A percentile compares a stretch with the other conserved stretches of the same genome.
phyloP scores from a whole-genome alignment of 2,329 filamentous ascomycete genomes.

The Aspergillus pseudoglaucus region DNA sequence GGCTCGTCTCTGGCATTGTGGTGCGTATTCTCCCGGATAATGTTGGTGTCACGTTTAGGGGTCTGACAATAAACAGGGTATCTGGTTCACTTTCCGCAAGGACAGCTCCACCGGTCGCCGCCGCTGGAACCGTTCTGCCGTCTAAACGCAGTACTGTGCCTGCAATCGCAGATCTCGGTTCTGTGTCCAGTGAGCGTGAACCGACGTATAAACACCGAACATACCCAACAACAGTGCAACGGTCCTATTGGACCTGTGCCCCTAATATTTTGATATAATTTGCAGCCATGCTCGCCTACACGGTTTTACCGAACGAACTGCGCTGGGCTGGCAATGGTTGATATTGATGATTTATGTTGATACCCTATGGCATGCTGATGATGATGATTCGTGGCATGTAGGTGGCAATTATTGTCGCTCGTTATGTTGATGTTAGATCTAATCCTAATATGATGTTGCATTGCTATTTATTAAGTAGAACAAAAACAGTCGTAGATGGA shows the following conservation, averaged over 20 bases:
- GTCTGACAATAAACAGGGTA: conserved; percentile 19
- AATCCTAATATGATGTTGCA: not conserved
- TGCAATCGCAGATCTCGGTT: not conserved
- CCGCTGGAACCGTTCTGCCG: conserved; percentile 1
- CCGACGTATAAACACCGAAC: no score
- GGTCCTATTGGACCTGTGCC: not conserved
- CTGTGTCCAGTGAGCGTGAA: not conserved
- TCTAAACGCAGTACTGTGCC: not conserved
- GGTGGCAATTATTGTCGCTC: not conserved
- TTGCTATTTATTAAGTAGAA: not conserved
- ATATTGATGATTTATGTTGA: conserved; percentile 1
- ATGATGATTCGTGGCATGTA: not conserved
- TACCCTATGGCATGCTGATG: conserved; percentile 1
- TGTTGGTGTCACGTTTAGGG: not conserved
- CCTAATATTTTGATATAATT: not conserved
- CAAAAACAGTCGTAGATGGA: not conserved
- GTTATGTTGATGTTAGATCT: not conserved
- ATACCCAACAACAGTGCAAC: no score
- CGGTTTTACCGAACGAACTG: no score
- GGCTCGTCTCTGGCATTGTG: conserved; percentile 60
- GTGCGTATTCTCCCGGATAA: conserved; percentile 18
- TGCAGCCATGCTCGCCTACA: no score
- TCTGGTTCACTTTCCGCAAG: conserved; percentile 32
- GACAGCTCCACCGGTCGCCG: conserved; percentile 6
- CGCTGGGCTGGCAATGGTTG: no score